Evolutionary conservation across 2,329 filamentous ascomycete species (phyloP), one percentile per base, ranked within the genome.

Genomic region (Fusarium scirpi): DNA sequence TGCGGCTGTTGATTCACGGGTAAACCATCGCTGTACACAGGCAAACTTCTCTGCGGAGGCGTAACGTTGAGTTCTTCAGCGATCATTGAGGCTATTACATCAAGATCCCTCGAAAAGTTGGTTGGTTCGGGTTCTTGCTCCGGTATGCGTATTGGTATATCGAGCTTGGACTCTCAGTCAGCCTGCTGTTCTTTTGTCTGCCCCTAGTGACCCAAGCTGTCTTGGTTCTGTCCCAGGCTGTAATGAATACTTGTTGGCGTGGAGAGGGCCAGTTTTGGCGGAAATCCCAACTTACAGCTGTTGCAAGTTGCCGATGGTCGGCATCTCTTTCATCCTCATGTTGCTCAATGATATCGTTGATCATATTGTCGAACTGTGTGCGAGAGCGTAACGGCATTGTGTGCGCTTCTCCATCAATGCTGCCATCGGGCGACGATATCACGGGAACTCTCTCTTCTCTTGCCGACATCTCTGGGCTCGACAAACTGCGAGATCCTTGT

Each of bases 21-120:
- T 18, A 71, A 18, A 20, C 32, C 47, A 63, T 76, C 74, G 44
- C 71, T 66, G 45, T 76, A 76, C 20, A 76, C 67, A 16, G 71
- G 48, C 24, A 75, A 34, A n/a, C 47, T 38, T 53, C 62, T 62
- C 43, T 22, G 56, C 16, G 48, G 27, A 44, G 53, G 43, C 16
- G 29, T 55, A 20, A 27, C 20, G n/a, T 46, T 40, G 32, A 54
- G 27, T 29, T 65, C 57, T 57, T 49, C 56, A 22, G 32, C 40
- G 32, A 52, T 29, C 10, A 38, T 29, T 34, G 52, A 54, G 24
- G 25, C 44, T 27, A 18, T 48, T 18, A n/a, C 30, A 25, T 53
- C 52, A 9, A 15, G 15, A 47, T 58, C 54, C 41, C 32, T 38
- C 16, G 40, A 20, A 4, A 30, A 8, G 5, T 34, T 38, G 18